These are phyloP conservation scores for Uncinocarpus reesii DNA, from an alignment of 2,329 filamentous ascomycete species.

Conservation along the genomic window DNA sequence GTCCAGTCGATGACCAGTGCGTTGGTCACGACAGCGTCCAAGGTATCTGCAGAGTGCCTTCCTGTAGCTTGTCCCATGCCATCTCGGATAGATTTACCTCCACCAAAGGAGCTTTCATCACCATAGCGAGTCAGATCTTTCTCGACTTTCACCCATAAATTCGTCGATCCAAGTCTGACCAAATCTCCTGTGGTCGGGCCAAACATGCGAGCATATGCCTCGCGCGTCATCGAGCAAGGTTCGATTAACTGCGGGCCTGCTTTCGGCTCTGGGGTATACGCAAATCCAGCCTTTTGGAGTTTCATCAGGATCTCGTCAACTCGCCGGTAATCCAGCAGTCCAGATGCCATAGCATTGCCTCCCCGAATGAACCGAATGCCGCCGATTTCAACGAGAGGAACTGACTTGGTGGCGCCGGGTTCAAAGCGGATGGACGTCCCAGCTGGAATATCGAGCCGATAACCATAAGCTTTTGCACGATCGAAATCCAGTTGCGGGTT, in stretches of 20 bases:
- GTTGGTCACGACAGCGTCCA: conserved; percentile 83
- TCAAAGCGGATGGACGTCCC: conserved; percentile 91
- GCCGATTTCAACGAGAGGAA: conserved; percentile 78
- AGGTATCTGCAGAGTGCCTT: conserved; percentile 56
- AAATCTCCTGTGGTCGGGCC: conserved; percentile 81
- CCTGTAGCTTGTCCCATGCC: conserved; percentile 92
- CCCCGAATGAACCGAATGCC: conserved; percentile 71
- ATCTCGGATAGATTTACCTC: conserved; percentile 85
- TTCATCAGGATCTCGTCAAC: conserved; percentile 56
- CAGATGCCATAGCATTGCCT: conserved; percentile 69
- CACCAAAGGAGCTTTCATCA: conserved; percentile 91
- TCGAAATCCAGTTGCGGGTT: conserved; percentile 87
- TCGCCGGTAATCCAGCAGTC: conserved; percentile 55
- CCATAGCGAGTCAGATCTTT: conserved; percentile 75
- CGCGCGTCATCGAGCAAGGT: conserved; percentile 60
- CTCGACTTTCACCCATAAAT: conserved; percentile 85
- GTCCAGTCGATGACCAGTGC: conserved; percentile 83
- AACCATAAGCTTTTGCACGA: conserved; percentile 70
- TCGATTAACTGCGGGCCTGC: conserved; percentile 48
- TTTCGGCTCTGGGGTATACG: conserved; percentile 60
- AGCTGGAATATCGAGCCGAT: conserved; percentile 76
- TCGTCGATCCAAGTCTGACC: conserved; percentile 71
- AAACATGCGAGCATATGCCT: conserved; percentile 79
- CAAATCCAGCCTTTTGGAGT: conserved; percentile 64
- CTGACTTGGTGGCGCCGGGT: conserved; percentile 82